phyloP scores from a whole-genome alignment of 2,329 filamentous ascomycete genomes.

The Cladophialophora carrionii region DNA sequence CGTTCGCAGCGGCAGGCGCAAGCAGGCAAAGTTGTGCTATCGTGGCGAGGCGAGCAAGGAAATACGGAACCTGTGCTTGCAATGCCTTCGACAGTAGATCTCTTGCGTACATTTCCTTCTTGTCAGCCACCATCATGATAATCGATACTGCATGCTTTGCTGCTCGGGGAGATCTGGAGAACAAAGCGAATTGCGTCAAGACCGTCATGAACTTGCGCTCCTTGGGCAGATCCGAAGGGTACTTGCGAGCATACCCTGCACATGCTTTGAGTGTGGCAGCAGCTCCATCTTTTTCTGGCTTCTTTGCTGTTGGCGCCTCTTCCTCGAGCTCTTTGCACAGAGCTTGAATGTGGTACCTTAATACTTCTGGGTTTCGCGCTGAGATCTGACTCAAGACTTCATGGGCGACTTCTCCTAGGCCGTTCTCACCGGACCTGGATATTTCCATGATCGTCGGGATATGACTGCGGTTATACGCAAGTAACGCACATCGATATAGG shows the following conservation, averaged over 20 bases:
- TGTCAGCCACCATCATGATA: constrained; percentile 74
- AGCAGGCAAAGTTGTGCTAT: constrained; percentile 73
- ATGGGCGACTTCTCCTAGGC: constrained; percentile 77
- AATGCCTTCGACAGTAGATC: constrained; percentile 78
- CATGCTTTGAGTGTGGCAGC: constrained; percentile 93
- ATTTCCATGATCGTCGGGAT: constrained; percentile 86
- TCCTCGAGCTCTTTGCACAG: constrained; percentile 84
- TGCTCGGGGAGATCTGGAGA: constrained; percentile 77
- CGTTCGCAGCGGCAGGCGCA: constrained; percentile 71
- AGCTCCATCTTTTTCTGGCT: constrained; percentile 70
- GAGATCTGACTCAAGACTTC: constrained; percentile 92
- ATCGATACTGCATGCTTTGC: constrained; percentile 95
- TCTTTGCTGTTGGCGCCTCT: constrained; percentile 72
- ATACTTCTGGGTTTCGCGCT: constrained; percentile 81
- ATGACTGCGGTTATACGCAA: constrained; percentile 94
- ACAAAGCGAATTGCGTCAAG: constrained; percentile 79
- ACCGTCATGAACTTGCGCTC: constrained; percentile 81
- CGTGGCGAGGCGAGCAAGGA: constrained; percentile 62
- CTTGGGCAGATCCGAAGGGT: constrained; percentile 78
- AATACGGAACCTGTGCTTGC: constrained; percentile 73
- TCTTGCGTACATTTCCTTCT: constrained; percentile 81
- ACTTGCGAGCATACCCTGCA: constrained; percentile 84
- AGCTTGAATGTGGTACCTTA: constrained; percentile 89
- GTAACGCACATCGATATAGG: constrained; percentile 77
- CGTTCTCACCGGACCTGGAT: constrained; percentile 79